Conservation (phyloP, 352 stramenopile species). For the Thalassiosira exigua region DNA sequence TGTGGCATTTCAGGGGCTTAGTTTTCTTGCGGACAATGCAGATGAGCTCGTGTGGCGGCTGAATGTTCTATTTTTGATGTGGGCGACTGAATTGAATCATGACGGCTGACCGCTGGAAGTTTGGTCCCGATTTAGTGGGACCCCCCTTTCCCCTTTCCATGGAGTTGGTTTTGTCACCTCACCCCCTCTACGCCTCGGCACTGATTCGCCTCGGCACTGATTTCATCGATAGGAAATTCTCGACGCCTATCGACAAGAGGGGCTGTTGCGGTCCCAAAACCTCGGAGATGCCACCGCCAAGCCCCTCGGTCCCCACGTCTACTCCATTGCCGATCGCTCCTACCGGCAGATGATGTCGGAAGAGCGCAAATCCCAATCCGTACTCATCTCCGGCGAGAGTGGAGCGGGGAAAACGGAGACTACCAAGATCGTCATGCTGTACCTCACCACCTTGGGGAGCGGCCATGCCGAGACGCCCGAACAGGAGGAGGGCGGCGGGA, state of each 20-base stretch:
- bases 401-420: conserved; percentile 96
- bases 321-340: conserved; percentile 83
- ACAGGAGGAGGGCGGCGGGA: conserved; percentile 16
- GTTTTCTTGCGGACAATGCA: no score
- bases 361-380: conserved; percentile 83
- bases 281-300: conserved; percentile 58
- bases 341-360: conserved; percentile 86
- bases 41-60: no score
- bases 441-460: conserved; percentile 83
- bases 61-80: no score
- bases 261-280: conserved; percentile 80
- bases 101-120: no score
- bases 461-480: conserved; percentile 2
- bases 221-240: conserved; percentile 84
- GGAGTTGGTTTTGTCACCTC: no score
- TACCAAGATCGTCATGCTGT: conserved; percentile 92
- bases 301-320: conserved; percentile 80
- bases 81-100: no score
- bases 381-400: conserved; percentile 88
- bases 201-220: no score
- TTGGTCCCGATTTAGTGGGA: no score
- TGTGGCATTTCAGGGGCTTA: no score
- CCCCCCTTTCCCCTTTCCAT: no score
- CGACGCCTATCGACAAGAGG: conserved; percentile 81
- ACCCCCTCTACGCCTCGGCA: no score